Base-by-base conservation (phyloP, 208 protist genomes). In the Leishmania tropica region DNA sequence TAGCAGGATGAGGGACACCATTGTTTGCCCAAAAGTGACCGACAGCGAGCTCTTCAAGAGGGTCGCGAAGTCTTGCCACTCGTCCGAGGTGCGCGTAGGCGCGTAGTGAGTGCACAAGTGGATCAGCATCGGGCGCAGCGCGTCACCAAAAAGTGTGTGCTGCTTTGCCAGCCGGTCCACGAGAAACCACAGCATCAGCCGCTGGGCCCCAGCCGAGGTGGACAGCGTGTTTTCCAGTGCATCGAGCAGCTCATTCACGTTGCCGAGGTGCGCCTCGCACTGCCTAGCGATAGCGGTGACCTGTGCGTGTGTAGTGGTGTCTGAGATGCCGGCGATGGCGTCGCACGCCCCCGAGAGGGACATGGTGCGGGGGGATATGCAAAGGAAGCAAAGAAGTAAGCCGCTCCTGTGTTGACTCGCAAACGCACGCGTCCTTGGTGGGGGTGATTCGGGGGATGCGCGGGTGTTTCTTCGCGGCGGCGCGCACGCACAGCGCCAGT, bases 101-200 rank as follows among this genome's bases (percentile, higher is more conserved):
- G 83, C 86, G 74, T 89, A 92, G 28, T 89, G 83, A 4, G 89
- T 88, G 53, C 88, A 87, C n/a, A 95, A 81, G 19, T 85, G 48
- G 3, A 95, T 88, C 58, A 97, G 58, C 45, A 88, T 90, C 31
- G 92, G 86, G 0, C 93, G 93, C 65, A 98, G 81, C 1, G 90
- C 89, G 17, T 98, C 93, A 21, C 96, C 79, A 79, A 96, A 95
- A 31, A 93, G 85, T 19, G 48, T 71, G 83, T 97, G 93, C 77
- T 97, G 93, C 84, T 98, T 98, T 0, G 90, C 91, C 7, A 98
- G 87, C 5, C 89, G 85, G 78, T 98, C 95, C 35, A 98, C 86
- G n/a, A 98, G 90, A 72, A 93, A 88, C 95, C 95, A 98, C 78
- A 97, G 82, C 71, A 90, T 84, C 42, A 98, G 85, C 28, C 89